Conservation (phyloP, 2,329 filamentous ascomycete species). For the Plenodomus tracheiphilus region DNA sequence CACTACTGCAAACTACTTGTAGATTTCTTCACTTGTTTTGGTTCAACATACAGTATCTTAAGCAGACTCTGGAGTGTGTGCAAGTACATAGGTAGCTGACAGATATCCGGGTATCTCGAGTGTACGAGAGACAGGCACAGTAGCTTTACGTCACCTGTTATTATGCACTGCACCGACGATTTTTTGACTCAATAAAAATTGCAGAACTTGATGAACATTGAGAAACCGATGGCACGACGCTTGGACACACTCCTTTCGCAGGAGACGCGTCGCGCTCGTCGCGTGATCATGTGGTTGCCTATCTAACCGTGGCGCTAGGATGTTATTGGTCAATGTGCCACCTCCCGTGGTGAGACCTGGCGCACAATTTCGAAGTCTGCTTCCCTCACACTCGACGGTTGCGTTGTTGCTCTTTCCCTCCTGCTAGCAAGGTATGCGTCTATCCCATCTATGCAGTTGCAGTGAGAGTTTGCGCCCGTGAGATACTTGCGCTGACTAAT, state of each 20-base stretch:
- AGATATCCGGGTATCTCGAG: too few relatives aligned
- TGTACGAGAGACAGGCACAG: too few relatives aligned
- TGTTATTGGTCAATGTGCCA: background rate
- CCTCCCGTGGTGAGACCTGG: background rate
- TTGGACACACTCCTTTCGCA: background rate
- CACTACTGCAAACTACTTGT: too few relatives aligned
- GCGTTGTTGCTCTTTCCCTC: background rate
- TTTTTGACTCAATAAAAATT: too few relatives aligned
- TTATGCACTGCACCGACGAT: too few relatives aligned
- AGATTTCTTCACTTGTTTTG: too few relatives aligned
- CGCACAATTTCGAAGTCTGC: background rate
- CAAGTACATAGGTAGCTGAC: too few relatives aligned
- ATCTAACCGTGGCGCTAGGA: background rate
- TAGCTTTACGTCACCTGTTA: too few relatives aligned
- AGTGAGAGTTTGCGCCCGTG: background rate
- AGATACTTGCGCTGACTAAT: background rate
- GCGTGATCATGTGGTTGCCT: background rate
- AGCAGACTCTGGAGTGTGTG: too few relatives aligned
- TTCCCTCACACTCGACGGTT: background rate
- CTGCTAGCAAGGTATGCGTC: background rate
- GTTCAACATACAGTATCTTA: too few relatives aligned
- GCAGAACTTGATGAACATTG: too few relatives aligned
- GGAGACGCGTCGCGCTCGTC: background rate
- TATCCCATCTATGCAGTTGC: background rate
- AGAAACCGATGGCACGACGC: too few relatives aligned